Base-by-base conservation (phyloP, 2,329 filamentous ascomycete genomes). In the Tolypocladium ovalisporum region DNA sequence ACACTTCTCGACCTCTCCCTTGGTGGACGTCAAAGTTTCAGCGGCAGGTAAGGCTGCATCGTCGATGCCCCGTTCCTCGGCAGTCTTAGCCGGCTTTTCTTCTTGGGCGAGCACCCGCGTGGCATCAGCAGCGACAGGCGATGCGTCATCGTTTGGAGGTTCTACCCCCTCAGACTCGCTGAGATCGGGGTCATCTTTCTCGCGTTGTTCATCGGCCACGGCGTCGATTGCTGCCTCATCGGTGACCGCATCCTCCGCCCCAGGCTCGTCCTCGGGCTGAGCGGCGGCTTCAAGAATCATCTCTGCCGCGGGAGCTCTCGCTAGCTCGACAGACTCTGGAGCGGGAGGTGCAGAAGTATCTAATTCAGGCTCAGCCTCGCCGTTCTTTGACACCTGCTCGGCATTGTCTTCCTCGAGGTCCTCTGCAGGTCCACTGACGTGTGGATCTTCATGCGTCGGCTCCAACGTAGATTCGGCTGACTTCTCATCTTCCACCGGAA, bases 1-100 rank as follows among this genome's bases (percentile, higher is more conserved):
- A 24, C 36, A 47, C n/a, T 47, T 17, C 39, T 52, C 51, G 29
- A 42, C 36, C 32, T 47, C 49, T 24, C 56, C 54, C 37, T 59
- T 27, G 35, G 35, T 29, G n/a, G 51, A 12, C 2, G 39, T 42
- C 27, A 57, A 19, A 55, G 62, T 60, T 55, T 66, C 62, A n/a
- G 62, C 59, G 56, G 65, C 61, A 60, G 63, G 10, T 12, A 7
- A 3, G n/a, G 27, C 27, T 12, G 47, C 27, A 34, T 51, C 47
- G 5, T 4, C 8, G 6, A 17, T n/a, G 27, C 19, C 17, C 13
- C 13, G 4, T 4, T 19, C 27, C 9, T 60, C 57, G 54, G 58
- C 58, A 59, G 57, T 54, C 52, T 58, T 55, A 12, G 59, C 40
- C 17, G 55, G 32, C 12, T 35, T 32, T 40, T 49, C 32, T 51